Evolutionary conservation across 176 grass and related monocot genomes (phyloP), one percentile per base, ranked within the genome.

Genomic region (Calamus simplicifolius): DNA sequence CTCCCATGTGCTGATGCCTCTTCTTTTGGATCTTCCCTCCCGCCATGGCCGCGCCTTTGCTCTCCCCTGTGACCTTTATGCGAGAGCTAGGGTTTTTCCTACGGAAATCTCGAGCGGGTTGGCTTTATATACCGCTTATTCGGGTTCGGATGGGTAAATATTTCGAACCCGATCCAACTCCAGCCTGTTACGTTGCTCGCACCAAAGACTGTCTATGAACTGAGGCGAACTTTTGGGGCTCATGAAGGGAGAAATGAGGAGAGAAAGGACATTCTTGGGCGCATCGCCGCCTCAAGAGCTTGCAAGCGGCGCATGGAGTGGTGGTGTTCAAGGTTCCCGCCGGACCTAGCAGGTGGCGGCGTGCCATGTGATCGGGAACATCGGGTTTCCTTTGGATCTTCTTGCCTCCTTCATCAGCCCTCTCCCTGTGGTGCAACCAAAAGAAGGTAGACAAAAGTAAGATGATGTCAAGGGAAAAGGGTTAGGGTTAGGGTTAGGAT

Each of bases 231-330:
- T 98, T 98, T 73, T 88, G 78, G 48, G 87, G 93, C 63, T 98
- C 93, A 54, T 92, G 70, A 53, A 87, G 93, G 31, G 87, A 85
- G 87, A 98, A 98, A 63, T 92, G 89, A 4, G 84, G 93, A 50
- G 81, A 88, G 80, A 98, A 98, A 56, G 93, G 88, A 76, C 93
- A 98, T 62, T 98, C 81, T 63, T 98, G 93, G 1, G 87, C 87
- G 63, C 93, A 98, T 25, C 93, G 84, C 61, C 93, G 78, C 70
- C 93, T 71, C 56, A 98, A 62, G 27, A 98, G 76, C 79, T 85
- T 98, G 49, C 93, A 98, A 0, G 93, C 87, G 0, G 93, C 87
- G 62, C 93, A 98, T 2, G 93, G 93, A 14, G 88, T 92, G 30
- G 83, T 75, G 27, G 70, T 78, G 75, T 92, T 98, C 27, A 76